These are phyloP conservation scores for Xylaria nigripes DNA, from an alignment of 495 filamentous ascomycete species.

Conservation along the genomic window DNA sequence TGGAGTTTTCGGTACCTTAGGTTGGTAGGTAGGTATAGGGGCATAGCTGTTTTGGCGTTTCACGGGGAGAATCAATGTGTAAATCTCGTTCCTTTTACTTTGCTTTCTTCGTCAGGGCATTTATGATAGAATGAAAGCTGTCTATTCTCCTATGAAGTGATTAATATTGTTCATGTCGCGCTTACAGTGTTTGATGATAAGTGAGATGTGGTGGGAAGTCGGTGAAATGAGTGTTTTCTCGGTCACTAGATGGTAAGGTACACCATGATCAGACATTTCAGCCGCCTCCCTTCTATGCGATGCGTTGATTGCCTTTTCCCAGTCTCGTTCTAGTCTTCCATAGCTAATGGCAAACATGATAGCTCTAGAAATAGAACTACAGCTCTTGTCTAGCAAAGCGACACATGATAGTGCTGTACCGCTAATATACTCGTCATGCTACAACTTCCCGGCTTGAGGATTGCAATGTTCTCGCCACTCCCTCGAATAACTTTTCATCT, in stretches of 20 bases:
- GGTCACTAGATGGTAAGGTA: too few species aligned
- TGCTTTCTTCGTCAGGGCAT: neutral
- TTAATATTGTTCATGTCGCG: too few species aligned
- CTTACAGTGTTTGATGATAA: too few species aligned
- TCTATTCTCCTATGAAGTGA: neutral
- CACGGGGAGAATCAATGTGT: neutral
- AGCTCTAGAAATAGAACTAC: neutral
- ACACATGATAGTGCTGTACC: neutral
- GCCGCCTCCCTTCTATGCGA: too few species aligned
- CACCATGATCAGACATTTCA: too few species aligned
- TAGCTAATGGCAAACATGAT: neutral
- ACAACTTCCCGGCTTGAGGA: neutral
- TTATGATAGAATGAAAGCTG: neutral
- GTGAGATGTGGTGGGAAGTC: neutral
- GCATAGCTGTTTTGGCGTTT: neutral
- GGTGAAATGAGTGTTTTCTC: too few species aligned
- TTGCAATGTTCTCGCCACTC: slow-evolving; percentile 7
- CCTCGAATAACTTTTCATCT: slow-evolving; percentile 11
- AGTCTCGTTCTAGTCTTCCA: neutral
- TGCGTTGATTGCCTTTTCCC: neutral
- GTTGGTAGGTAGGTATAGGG: neutral
- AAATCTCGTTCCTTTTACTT: neutral
- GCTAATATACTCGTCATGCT: neutral
- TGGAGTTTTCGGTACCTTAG: neutral
- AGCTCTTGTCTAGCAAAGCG: neutral